Base-by-base conservation (phyloP, 2,329 filamentous ascomycete genomes). In the Myriangium duriaei region DNA sequence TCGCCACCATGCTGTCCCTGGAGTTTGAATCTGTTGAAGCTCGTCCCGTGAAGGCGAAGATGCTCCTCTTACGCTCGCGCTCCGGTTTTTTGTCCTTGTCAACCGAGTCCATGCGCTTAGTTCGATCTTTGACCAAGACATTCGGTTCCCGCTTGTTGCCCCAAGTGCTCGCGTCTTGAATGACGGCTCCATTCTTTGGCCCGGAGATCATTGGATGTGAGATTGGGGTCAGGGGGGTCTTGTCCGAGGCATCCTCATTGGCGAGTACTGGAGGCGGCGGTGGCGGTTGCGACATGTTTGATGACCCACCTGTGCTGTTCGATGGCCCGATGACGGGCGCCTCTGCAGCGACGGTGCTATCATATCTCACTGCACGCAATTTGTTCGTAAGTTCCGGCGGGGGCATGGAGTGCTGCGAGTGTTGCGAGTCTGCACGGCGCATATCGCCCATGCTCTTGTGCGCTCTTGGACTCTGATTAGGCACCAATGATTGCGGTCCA, bases 141-240 rank as follows among this genome's bases (percentile, higher is more conserved):
- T 39, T 39, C 5, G 36, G 36, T 5, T 48, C 50, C 14, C 39
- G 55, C 57, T 78, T 91, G 57, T 82, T 84, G n/a, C 86, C 86
- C 85, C 87, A 94, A 4, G 74, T 69, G n/a, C 77, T 72, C 11
- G 76, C 71, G 55, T 95, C 82, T 16, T 87, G 78, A 45, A 96
- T 94, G 12, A 85, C 69, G 34, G 83, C 74, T 11, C 81, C 79
- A 54, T 95, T 91, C 41, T 78, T 87, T 1, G 88, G 87, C 1
- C 69, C 83, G 1, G 88, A 95, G 37, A 95, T 95, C 4, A 53
- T 47, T 4, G 62, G 64, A 44, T 64, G 59, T 11, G 42, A 34
- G 14, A 18, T 15, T 10, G 41, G 24, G 11, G 32, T 32, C 13
- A 14, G 21, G 10, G 29, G 36, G 9, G 30, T 11, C n/a, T 37